Base-by-base conservation (phyloP, 441 rosid genomes). In the Adansonia gregorii region DNA sequence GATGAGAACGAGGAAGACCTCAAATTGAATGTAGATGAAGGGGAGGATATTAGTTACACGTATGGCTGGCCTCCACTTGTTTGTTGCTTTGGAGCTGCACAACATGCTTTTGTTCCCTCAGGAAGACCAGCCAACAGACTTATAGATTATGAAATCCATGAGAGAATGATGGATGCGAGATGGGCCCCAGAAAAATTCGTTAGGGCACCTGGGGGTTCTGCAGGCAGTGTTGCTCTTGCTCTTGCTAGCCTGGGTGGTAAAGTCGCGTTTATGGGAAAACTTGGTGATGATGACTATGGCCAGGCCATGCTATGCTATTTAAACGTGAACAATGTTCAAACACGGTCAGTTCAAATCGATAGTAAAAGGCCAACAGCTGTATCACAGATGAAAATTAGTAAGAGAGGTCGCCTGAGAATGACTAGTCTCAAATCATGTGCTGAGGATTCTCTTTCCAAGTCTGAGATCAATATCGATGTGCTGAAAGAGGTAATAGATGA, bases 11-110 rank as follows among this genome's bases (percentile, higher is more conserved):
- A 88, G 59, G 85, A 81, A 67, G 95, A 93, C 73, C 85, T 88
- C 63, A 95, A 90, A 56, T 73, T 92, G 82, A 88, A 73, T 41
- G 88, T 80, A 76, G 86, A 87, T 56, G 92, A 82, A 41, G 86
- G 85, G 78, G 95, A 90, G 65, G 98, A 91, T 80, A 84, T 92
- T 76, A 90, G 92, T 79, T 84, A 74, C 56, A 87, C 95, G 0
- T 92, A 91, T 76, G 93, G 94, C 64, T 93, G 95, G 98, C 99
- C 99, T 81, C 95, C 98, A 27, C 96, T 95, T 22, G 93, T 95
- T 78, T 95, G 99, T 81, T 95, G 98, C 87, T 93, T 95, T 74
- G 99, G 99, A 80, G 83, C 97, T 78, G 95, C 97, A 59, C 93
- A 90, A 41, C 94, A 90, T 86, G 97, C 94, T 75, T 95, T 95